Conservation (phyloP, 2,329 filamentous ascomycete genomes). For the Orbilia brochopaga region DNA sequence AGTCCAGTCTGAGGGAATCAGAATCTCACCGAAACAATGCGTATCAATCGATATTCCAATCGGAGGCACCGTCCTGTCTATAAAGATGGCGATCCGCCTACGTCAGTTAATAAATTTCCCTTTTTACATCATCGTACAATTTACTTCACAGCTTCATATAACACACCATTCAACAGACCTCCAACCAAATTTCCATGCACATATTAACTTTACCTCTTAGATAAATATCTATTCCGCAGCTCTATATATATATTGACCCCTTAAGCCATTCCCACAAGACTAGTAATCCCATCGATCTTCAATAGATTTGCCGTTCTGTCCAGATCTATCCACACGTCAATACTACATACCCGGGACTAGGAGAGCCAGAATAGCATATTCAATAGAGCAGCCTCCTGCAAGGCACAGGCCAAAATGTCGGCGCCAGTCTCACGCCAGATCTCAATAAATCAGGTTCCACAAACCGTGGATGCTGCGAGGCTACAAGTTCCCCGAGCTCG, state of each 20-base stretch:
- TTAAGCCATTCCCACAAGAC: no score
- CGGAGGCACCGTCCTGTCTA: not conserved
- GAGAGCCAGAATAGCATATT: no score
- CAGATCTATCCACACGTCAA: no score
- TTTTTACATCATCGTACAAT: not conserved
- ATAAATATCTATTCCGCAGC: not conserved
- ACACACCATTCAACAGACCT: not conserved
- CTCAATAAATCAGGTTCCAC: slow-evolving; percentile 39
- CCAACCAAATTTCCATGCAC: not conserved
- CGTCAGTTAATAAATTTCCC: slow-evolving; percentile 20
- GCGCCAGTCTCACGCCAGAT: slow-evolving; percentile 40
- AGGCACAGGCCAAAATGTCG: slow-evolving; percentile 17
- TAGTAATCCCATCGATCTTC: no score
- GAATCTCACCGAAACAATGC: slow-evolving; percentile 14
- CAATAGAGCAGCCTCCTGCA: no score
- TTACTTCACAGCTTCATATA: not conserved
- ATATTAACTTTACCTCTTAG: not conserved
- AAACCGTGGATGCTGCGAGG: slow-evolving; percentile 16
- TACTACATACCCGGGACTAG: no score
- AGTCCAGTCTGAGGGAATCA: slow-evolving; percentile 5
- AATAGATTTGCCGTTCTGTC: no score
- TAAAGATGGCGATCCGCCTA: slow-evolving; percentile 23
- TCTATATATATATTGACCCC: not conserved
- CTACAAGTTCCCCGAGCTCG: slow-evolving; percentile 12
- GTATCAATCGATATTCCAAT: no score